phyloP scores from a whole-genome alignment of 1,284 basidiomycete genomes.

The Trametes polyzona region DNA sequence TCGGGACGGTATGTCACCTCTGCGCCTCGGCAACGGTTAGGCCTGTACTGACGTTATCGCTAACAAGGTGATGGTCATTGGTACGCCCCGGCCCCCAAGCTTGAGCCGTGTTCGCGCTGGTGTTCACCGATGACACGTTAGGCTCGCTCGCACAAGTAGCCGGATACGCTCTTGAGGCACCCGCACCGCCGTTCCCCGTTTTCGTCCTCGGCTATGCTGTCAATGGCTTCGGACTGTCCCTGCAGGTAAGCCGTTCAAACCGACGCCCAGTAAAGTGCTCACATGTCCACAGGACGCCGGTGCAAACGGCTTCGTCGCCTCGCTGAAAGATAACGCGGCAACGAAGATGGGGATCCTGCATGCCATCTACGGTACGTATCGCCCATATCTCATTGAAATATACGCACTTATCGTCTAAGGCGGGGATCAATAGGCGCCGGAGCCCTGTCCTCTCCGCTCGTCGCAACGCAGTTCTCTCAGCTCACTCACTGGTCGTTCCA shows the following conservation, averaged over 20 bases:
- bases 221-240: conserved; percentile 58
- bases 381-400: not conserved
- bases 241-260: conserved; percentile 18
- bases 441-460: conserved; percentile 61
- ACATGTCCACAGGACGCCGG: conserved; percentile 48
- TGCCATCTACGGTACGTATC: conserved; percentile 42
- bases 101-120: no score
- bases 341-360: conserved; percentile 69
- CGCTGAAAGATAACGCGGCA: conserved; percentile 47
- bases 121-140: no score
- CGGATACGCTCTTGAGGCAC: conserved; percentile 59
- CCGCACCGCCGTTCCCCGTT: conserved; percentile 68
- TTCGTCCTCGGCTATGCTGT: conserved; percentile 63
- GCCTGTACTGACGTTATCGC: not conserved
- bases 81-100: conserved; percentile 23
- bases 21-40: not conserved
- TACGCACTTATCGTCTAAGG: not conserved
- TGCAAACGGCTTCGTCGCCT: conserved; percentile 57
- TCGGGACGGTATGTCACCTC: conserved; percentile 50
- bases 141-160: conserved; percentile 43
- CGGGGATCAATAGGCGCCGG: conserved; percentile 49
- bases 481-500: conserved; percentile 62
- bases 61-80: conserved; percentile 35
- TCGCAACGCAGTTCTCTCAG: conserved; percentile 65
- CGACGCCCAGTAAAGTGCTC: no score